Percentiles rank a stretch among this genome's conserved stretches.
Evolutionary conservation across 306 rosid genomes (phyloP).

Genomic region (Oxytropis ochrocephala): DNA sequence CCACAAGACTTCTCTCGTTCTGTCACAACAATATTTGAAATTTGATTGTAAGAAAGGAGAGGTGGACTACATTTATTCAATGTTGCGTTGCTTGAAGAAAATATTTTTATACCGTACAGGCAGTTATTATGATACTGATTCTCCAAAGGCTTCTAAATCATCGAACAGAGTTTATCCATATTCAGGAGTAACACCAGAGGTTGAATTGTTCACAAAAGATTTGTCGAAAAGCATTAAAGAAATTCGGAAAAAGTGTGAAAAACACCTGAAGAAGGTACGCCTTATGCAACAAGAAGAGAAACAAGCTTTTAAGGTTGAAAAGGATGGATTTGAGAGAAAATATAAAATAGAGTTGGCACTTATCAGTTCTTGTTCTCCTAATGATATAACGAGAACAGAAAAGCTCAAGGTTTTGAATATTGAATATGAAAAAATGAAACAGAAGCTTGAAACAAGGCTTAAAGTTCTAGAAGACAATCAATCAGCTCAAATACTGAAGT

Average conservation of each 20-base stretch:
- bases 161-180: slow-evolving; percentile 14
- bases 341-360: slow-evolving; percentile 31
- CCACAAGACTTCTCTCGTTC: slow-evolving; percentile 46
- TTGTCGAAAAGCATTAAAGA: slow-evolving; percentile 45
- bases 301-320: slow-evolving; percentile 16
- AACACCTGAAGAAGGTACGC: slow-evolving; percentile 32
- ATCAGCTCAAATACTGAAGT: slow-evolving; percentile 26
- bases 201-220: slow-evolving; percentile 35
- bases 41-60: slow-evolving; percentile 61
- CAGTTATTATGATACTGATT: slow-evolving; percentile 13
- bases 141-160: slow-evolving; percentile 30
- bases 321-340: slow-evolving; percentile 26
- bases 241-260: slow-evolving; percentile 46
- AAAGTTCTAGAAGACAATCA: slow-evolving; percentile 40
- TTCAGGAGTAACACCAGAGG: slow-evolving; percentile 14
- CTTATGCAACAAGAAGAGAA: slow-evolving; percentile 37
- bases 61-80: slow-evolving; percentile 47
- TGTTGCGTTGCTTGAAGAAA: slow-evolving; percentile 62
- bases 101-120: slow-evolving; percentile 39
- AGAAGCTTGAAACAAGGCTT: slow-evolving; percentile 26
- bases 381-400: slow-evolving; percentile 33
- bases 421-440: slow-evolving; percentile 28
- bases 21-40: slow-evolving; percentile 46
- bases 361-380: slow-evolving; percentile 34
- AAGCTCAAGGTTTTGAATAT: slow-evolving; percentile 36